Percentiles rank a stretch among this genome's conserved stretches.
phyloP scores from a whole-genome alignment of 2,329 filamentous ascomycete genomes.

The Colletotrichum viniferum region DNA sequence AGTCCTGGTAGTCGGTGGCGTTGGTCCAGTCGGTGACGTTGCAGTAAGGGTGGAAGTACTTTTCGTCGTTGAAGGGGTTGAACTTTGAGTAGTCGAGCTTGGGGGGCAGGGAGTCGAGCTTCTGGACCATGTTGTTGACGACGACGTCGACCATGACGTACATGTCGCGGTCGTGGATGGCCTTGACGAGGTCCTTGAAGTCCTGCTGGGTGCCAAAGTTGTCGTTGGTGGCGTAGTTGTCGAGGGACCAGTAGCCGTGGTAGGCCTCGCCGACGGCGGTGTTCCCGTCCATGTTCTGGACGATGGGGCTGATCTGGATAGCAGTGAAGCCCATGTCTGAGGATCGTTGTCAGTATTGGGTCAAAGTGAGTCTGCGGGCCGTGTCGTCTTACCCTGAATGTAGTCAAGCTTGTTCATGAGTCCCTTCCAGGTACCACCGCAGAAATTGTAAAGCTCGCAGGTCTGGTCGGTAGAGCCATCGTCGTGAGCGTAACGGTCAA shows the following conservation, averaged over 20 bases:
- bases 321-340: slow-evolving; percentile 34
- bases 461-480: slow-evolving; percentile 45
- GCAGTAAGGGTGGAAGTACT: slow-evolving; percentile 67
- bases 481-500: slow-evolving; percentile 45
- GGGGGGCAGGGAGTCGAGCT: slow-evolving; percentile 49
- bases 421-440: slow-evolving; percentile 55
- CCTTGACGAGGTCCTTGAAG: slow-evolving; percentile 48
- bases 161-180: slow-evolving; percentile 57
- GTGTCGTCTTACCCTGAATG: slow-evolving; percentile 41
- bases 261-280: slow-evolving; percentile 32
- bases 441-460: slow-evolving; percentile 47
- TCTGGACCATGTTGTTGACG: slow-evolving; percentile 48
- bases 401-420: slow-evolving; percentile 54
- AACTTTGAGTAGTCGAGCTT: slow-evolving; percentile 39
- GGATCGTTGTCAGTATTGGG: background rate
- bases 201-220: slow-evolving; percentile 56
- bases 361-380: background rate
- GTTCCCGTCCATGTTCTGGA: slow-evolving; percentile 40
- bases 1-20: slow-evolving; percentile 55
- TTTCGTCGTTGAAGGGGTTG: slow-evolving; percentile 49
- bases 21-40: slow-evolving; percentile 60
- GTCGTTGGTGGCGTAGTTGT: slow-evolving; percentile 46
- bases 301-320: slow-evolving; percentile 62
- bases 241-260: slow-evolving; percentile 45
- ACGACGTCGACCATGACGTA: slow-evolving; percentile 63